These are phyloP conservation scores for Clavispora phyllophila DNA, from an alignment of 805 yeast genomes.

Conservation along the genomic window DNA sequence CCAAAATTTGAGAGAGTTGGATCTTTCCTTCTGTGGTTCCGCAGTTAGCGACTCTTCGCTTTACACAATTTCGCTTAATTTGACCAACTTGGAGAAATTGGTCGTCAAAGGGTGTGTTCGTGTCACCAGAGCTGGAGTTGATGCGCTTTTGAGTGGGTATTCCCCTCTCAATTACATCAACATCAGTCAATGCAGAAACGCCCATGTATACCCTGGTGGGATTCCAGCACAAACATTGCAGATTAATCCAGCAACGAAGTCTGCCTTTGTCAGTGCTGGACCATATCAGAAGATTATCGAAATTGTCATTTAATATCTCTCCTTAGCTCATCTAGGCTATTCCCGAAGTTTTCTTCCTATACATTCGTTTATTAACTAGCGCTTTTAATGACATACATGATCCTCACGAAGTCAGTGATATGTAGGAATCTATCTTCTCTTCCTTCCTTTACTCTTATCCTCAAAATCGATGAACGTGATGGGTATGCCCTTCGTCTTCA, in stretches of 20 bases:
- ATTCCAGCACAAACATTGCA: constrained; percentile 51
- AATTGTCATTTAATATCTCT: constrained; percentile 38
- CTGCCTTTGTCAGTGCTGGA: constrained; percentile 54
- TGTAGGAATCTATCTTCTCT: constrained; percentile 25
- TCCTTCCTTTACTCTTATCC: constrained; percentile 56
- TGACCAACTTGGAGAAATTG: constrained; percentile 45
- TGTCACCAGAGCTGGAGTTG: constrained; percentile 74
- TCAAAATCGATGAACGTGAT: constrained; percentile 59
- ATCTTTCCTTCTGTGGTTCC: constrained; percentile 70
- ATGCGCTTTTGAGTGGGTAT: constrained; percentile 56
- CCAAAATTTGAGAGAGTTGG: constrained; percentile 46
- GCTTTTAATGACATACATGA: neutral
- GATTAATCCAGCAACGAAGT: constrained; percentile 46
- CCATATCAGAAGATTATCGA: constrained; percentile 53
- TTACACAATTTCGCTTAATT: constrained; percentile 52
- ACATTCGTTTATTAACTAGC: neutral
- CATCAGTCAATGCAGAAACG: constrained; percentile 69
- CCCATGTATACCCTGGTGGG: constrained; percentile 58
- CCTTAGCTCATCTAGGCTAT: too few species aligned
- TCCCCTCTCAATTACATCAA: constrained; percentile 49
- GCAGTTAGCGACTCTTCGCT: constrained; percentile 73
- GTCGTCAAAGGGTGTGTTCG: constrained; percentile 66
- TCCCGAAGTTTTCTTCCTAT: neutral
- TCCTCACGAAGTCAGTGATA: neutral
- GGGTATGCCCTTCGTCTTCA: constrained; percentile 60